Conservation (phyloP, 768 basidiomycete species). For the Gymnopilus dilepis region DNA sequence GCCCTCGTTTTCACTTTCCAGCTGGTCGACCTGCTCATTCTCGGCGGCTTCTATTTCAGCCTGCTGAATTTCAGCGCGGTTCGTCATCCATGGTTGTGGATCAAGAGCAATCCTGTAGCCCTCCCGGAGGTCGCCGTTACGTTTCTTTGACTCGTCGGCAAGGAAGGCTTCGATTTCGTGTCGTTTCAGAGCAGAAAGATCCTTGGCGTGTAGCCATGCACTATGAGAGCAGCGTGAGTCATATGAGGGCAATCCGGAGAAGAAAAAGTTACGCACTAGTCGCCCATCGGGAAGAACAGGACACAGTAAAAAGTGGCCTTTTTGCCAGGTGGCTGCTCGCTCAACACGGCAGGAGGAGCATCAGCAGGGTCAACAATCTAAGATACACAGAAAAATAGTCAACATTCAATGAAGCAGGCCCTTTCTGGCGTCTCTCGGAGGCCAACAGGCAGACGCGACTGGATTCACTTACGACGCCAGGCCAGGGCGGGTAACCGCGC, state of each 20-base stretch:
- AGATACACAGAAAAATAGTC: slow-evolving; percentile 16
- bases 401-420: slow-evolving; percentile 14
- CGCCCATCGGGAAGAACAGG: slow-evolving; percentile 92
- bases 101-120: slow-evolving; percentile 78
- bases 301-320: slow-evolving; percentile 72
- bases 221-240: slow-evolving; percentile 41
- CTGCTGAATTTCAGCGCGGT: slow-evolving; percentile 32
- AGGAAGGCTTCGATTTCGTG: slow-evolving; percentile 89
- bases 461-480: slow-evolving; percentile 76
- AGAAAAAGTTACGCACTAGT: slow-evolving; percentile 71
- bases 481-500: slow-evolving; percentile 96
- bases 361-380: slow-evolving; percentile 82
- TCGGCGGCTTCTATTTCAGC: slow-evolving; percentile 47
- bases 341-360: slow-evolving; percentile 64
- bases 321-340: slow-evolving; percentile 75
- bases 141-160: slow-evolving; percentile 73
- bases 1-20: slow-evolving; percentile 58
- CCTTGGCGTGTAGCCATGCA: slow-evolving; percentile 83
- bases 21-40: slow-evolving; percentile 70
- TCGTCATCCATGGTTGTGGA: slow-evolving; percentile 57
- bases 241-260: slow-evolving; percentile 9
- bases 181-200: slow-evolving; percentile 76
- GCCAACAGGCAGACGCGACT: slow-evolving; percentile 18
- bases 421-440: not conserved
- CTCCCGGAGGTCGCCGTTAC: slow-evolving; percentile 69